Base-by-base conservation (phyloP, 2,329 filamentous ascomycete genomes). In the Diaporthe velutina region DNA sequence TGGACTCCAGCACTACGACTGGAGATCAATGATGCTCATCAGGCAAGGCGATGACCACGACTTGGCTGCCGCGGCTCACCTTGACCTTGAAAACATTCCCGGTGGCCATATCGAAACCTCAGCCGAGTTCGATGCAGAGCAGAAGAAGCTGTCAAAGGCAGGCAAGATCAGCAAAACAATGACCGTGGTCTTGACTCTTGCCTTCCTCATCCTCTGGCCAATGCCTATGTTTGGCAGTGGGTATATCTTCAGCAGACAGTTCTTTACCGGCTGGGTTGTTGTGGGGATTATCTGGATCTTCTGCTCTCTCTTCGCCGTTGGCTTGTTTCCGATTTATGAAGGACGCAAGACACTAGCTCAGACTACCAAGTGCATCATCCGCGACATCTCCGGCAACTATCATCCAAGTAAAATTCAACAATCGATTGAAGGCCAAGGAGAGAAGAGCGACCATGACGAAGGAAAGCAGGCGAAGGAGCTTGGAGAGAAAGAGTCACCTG, bases 181-280 rank as follows among this genome's bases (percentile, higher is more conserved):
- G 60, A 84, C 83, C 2, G 72, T 79, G 4, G 75, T 83, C 42
- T 74, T 84, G 80, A 78, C 78, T 0, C 76, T 98, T 0, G 88
- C 91, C 0, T 86, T 98, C 73, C 86, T 98, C 0, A 87, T 98
- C 2, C 89, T 98, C n/a, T 98, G 95, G 95, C 95, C 95, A 0
- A 96, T 98, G 89, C 95, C 95, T 1, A 92, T 98, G 91, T 98
- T 97, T 80, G 95, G 95, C 19, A 88, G 89, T 0, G 90, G 90
- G 0, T 98, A 98, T 81, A 90, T 98, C 73, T 97, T 97, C 84
- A 92, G 89, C 83, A 93, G 94, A 86, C 88, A 88, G 40, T 97
- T 97, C 87, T 97, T 96, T 83, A 94, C 93, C 0, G 94, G 94
- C 58, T 96, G 94, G 94, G 90, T 95, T 17, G 88, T 91, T 1